Evolutionary conservation across 2,329 filamentous ascomycete species (phyloP), one percentile per base, ranked within the genome.

Genomic region (Pseudomassariella vexata): DNA sequence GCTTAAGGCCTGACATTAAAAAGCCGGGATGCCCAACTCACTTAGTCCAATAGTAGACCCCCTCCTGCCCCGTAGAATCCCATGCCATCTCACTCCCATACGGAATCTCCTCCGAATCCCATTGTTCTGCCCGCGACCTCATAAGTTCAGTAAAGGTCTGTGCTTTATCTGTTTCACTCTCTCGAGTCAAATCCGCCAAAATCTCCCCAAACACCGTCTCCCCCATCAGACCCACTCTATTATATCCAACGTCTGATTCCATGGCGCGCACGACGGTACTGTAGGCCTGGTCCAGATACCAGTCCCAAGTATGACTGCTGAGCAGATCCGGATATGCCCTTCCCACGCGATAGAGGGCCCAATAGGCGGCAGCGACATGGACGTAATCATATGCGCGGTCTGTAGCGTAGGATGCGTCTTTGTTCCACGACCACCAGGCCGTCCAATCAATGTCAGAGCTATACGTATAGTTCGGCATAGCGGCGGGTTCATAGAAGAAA

Each of bases 81-180:
- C 75, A 79, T 0, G 73, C 66, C 70, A 75, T 73, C 47, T 79
- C 75, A 30, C 70, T 76, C 1, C 73, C 74, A 38, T 67, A 79
- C 0, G 75, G 75, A 5, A 71, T 66, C 6, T 60, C 58, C 31
- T 68, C 52, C 0, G 53, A 54, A n/a, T 68, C 49, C 74, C 75
- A 79, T 1, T 53, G 44, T 3, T 58, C 39, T 2, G 72, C 69
- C 1, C 74, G 62, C 4, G 49, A 50, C 10, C 56, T 59, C 73
- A 79, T 76, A 0, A 55, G 51, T 1, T 47, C 44, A 27, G 65
- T 61, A 3, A 77, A 41, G 1, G 50, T 49, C 3, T 46, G 45
- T 1, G 62, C 66, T 32, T 70, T 49, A 0, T 47, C 39, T 0
- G 47, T 57, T 38, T 62, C 53, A 0, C 59, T 58, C 45, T 79